Conservation (phyloP, 768 basidiomycete genomes). For the Mycena haematopus region DNA sequence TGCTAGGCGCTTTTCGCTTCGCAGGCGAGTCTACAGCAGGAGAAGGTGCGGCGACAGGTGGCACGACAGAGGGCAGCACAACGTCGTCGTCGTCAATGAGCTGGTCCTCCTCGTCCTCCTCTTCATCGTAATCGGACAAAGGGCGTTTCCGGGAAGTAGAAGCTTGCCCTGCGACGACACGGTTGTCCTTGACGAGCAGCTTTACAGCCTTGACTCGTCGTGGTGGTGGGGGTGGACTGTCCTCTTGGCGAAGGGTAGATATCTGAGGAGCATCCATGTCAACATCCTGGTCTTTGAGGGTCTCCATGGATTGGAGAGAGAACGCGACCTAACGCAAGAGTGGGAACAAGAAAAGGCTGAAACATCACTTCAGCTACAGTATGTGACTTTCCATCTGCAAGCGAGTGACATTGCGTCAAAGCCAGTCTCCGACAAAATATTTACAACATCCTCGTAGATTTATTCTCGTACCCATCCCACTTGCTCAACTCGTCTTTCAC, state of each 20-base stretch:
- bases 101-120: slow-evolving; percentile 79
- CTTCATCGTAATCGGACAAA: slow-evolving; percentile 58
- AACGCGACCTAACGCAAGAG: background rate
- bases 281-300: slow-evolving; percentile 51
- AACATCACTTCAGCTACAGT: background rate
- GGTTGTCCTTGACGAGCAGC: slow-evolving; percentile 51
- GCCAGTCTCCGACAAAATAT: background rate
- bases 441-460: slow-evolving; percentile 11
- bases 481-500: slow-evolving; percentile 62
- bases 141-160: slow-evolving; percentile 32
- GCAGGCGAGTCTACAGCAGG: slow-evolving; percentile 43
- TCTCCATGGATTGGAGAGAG: slow-evolving; percentile 34
- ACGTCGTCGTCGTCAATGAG: slow-evolving; percentile 76
- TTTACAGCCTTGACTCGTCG: slow-evolving; percentile 49
- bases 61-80: slow-evolving; percentile 22
- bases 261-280: slow-evolving; percentile 86
- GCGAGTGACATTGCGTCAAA: no score
- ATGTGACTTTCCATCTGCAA: background rate
- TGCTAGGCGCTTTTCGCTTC: slow-evolving; percentile 58
- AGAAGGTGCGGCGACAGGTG: slow-evolving; percentile 35
- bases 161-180: slow-evolving; percentile 25
- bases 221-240: slow-evolving; percentile 66
- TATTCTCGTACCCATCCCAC: slow-evolving; percentile 67
- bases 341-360: background rate
- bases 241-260: slow-evolving; percentile 77